Base-by-base conservation (phyloP, 2,329 filamentous ascomycete species). In the Arthrobotrys megalospora region DNA sequence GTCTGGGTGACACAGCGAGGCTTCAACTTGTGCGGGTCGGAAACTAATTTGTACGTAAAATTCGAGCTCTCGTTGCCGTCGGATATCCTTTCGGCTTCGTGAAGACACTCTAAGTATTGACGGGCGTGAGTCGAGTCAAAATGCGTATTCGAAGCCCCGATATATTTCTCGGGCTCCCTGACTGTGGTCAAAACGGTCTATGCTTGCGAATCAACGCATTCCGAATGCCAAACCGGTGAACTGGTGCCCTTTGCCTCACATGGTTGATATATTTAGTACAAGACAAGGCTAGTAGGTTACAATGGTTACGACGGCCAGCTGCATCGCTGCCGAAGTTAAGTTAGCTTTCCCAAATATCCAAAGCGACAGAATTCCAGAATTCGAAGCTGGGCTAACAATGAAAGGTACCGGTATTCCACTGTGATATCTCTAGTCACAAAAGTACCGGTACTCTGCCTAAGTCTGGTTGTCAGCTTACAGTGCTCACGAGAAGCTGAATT, bases 231-330 rank as follows among this genome's bases (percentile, higher is more conserved):
- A 19, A 48, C n/a, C 14, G 47, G 50, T 34, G 3, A 38, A 28
- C 24, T 34, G 6, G 41, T 16, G 41, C n/a, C 41, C 41, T 16
- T 45, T 45, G 12, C 8, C 41, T 12, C 41, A 12, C 41, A 45
- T 45, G 41, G 50, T 8, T 53, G 50, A 24, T 55, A 55, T 55
- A 55, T 55, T 55, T 55, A 55, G 28, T 43, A 34, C 19, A 41
- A 60, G 36, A 60, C 53, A 60, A 41, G 53, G 16, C 53, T 21
- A 60, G 32, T 5, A 36, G 50, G 50, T 55, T 55, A 36, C 50
- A 55, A 16, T 52, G 16, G 47, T 55, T 38, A 38, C 64, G 28
- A 67, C 65, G 50, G 65, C 48, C 52, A 68, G 50, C 65, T 68
- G 65, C 65, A 68, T 43, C 11, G 12, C 12, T 28, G 48, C 45